phyloP scores from a whole-genome alignment of 352 stramenopile genomes.

The Ophiocytium majus region DNA sequence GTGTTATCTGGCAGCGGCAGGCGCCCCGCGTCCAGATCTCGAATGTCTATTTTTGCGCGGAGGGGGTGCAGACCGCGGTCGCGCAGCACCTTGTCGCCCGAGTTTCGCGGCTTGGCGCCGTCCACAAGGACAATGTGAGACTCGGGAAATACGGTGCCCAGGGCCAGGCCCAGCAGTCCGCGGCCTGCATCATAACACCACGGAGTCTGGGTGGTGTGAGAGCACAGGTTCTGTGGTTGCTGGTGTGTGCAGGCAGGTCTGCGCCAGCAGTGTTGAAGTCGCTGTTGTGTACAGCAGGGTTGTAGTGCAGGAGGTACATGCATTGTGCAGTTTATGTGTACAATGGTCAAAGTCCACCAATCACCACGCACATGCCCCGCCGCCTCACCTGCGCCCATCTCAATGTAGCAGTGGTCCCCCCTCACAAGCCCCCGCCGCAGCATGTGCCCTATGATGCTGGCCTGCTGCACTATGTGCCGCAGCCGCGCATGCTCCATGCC shows the following conservation, averaged over 20 bases:
- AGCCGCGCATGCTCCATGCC: neutral
- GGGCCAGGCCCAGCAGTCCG: conserved; percentile 35
- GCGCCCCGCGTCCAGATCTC: conserved; percentile 45
- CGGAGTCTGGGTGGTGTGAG: too few species aligned
- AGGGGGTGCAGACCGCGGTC: neutral
- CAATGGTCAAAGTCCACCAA: too few species aligned
- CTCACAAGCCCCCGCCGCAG: conserved; percentile 26
- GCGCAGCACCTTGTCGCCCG: conserved; percentile 36
- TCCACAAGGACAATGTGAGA: conserved; percentile 41
- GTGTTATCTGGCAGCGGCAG: conserved; percentile 30
- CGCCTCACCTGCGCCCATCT: conserved; percentile 47
- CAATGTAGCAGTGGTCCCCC: conserved; percentile 25
- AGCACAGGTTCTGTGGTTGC: too few species aligned
- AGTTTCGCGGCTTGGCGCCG: neutral
- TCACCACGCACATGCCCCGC: too few species aligned
- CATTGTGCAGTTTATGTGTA: too few species aligned
- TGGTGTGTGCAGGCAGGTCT: too few species aligned
- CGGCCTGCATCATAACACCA: too few species aligned
- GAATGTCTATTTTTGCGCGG: conserved; percentile 48
- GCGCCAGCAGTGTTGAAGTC: too few species aligned
- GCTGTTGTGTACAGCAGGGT: too few species aligned
- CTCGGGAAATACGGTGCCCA: conserved; percentile 34
- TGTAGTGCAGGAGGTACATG: too few species aligned
- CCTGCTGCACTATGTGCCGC: conserved; percentile 45
- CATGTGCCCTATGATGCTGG: conserved; percentile 38